Conservation (phyloP, 1,139 yeast genomes). For the Wickerhamomyces sp. region DNA sequence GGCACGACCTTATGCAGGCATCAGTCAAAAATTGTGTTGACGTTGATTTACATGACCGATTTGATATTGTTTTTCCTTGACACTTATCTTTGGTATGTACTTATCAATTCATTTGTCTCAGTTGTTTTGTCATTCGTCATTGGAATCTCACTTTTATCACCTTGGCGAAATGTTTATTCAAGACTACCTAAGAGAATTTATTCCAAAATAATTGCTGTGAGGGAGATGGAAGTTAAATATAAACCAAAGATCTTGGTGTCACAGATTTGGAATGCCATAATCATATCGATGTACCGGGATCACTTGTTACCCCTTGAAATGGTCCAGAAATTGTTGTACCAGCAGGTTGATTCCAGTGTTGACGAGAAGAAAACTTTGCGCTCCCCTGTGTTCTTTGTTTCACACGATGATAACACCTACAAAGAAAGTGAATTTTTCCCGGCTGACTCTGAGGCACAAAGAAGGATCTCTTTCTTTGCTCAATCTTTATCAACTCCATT, state of each 20-base stretch:
- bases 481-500: constrained; percentile 78
- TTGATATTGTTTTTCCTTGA: constrained; percentile 74
- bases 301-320: constrained; percentile 73
- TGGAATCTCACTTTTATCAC: constrained; percentile 79
- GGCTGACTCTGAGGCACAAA: constrained; percentile 73
- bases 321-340: constrained; percentile 55
- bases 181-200: constrained; percentile 70
- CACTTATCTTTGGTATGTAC: constrained; percentile 84
- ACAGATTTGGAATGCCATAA: constrained; percentile 76
- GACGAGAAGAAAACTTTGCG: constrained; percentile 34
- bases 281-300: constrained; percentile 71
- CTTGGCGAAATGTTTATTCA: constrained; percentile 79
- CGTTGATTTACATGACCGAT: constrained; percentile 57
- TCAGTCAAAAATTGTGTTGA: constrained; percentile 55
- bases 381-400: constrained; percentile 66
- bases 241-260: constrained; percentile 51
- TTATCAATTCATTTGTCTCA: constrained; percentile 73
- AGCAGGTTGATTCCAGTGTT: constrained; percentile 36
- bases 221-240: constrained; percentile 42
- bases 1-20: constrained; percentile 49
- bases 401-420: constrained; percentile 71
- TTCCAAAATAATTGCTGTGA: constrained; percentile 54
- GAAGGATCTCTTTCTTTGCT: constrained; percentile 83
- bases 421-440: constrained; percentile 54
- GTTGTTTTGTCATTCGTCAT: constrained; percentile 61